Evolutionary conservation across 352 stramenopile species (phyloP).

Genomic region (Phytophthora ramorum): DNA sequence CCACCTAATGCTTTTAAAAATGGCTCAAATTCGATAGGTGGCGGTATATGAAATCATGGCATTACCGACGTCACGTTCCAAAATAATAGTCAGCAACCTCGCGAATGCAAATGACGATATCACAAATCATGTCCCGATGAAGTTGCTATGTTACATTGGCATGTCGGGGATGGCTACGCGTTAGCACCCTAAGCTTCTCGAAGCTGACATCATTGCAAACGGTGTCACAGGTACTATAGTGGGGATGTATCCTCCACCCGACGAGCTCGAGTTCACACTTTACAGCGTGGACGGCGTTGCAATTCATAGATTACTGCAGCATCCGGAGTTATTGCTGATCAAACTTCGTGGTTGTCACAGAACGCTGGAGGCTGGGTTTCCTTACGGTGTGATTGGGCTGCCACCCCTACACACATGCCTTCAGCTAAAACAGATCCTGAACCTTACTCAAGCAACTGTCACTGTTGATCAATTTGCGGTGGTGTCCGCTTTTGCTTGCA

Average conservation of each 20-base stretch:
- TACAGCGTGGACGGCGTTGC: not conserved
- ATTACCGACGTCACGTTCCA: not conserved
- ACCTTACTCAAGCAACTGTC: constrained; percentile 13
- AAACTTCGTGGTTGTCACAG: constrained; percentile 4
- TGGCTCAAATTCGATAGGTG: not conserved
- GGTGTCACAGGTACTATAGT: constrained; percentile 19
- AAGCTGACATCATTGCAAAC: constrained; percentile 18
- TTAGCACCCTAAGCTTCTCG: constrained; percentile 11
- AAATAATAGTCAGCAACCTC: no score
- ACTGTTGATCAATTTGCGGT: constrained; percentile 31
- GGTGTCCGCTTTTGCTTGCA: no score
- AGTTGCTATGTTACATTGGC: constrained; percentile 20
- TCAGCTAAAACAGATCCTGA: not conserved
- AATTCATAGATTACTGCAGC: constrained; percentile 1
- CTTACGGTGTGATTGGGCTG: constrained; percentile 12
- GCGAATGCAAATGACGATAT: constrained; percentile 16
- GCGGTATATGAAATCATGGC: constrained; percentile 14
- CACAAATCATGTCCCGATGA: constrained; percentile 14
- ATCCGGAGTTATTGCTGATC: constrained; percentile 11
- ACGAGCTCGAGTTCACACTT: not conserved
- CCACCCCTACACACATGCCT: not conserved
- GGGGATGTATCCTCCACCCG: constrained; percentile 5
- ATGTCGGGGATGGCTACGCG: constrained; percentile 20
- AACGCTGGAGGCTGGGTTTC: constrained; percentile 6
- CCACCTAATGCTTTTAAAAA: constrained; percentile 6